Conservation (phyloP, 2,329 filamentous ascomycete species). For the Pseudogymnoascus sp. region DNA sequence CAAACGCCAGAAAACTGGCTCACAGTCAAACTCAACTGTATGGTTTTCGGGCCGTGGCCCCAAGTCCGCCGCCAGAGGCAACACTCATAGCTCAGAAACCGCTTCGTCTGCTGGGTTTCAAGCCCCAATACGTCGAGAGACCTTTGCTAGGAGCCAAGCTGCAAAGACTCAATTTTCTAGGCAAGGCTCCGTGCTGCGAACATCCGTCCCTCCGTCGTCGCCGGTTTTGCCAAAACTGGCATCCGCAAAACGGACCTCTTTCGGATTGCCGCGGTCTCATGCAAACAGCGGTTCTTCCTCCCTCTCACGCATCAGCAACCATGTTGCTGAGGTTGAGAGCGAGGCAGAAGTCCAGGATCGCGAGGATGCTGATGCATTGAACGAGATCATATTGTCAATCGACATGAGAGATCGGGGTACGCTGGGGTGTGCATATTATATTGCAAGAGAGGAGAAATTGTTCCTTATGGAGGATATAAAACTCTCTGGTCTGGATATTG, state of each 20-base stretch:
- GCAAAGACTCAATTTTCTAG: constrained; percentile 16
- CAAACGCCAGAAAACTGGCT: not conserved
- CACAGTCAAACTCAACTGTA: not conserved
- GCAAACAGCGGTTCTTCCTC: not conserved
- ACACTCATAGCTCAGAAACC: not conserved
- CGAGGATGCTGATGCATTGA: constrained; percentile 42
- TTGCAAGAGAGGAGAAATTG: constrained; percentile 58
- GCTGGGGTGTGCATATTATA: constrained; percentile 79
- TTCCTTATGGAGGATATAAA: constrained; percentile 70
- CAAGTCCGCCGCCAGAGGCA: not conserved
- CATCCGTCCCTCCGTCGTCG: constrained; percentile 17
- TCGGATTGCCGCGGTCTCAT: constrained; percentile 15
- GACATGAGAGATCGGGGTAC: constrained; percentile 61
- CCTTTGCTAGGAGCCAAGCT: not conserved
- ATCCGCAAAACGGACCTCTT: constrained; percentile 19
- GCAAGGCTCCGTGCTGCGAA: constrained; percentile 17
- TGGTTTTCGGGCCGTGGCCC: not conserved
- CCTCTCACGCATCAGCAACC: not conserved
- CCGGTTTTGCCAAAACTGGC: constrained; percentile 16
- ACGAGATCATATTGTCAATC: constrained; percentile 72
- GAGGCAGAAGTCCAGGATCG: constrained; percentile 28
- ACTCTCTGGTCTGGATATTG: constrained; percentile 56
- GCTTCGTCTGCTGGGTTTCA: constrained; percentile 4
- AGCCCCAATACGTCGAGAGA: not conserved
- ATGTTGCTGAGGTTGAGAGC: constrained; percentile 20